phyloP scores from a whole-genome alignment of 768 basidiomycete genomes.

The Tricholoma saponaceum region DNA sequence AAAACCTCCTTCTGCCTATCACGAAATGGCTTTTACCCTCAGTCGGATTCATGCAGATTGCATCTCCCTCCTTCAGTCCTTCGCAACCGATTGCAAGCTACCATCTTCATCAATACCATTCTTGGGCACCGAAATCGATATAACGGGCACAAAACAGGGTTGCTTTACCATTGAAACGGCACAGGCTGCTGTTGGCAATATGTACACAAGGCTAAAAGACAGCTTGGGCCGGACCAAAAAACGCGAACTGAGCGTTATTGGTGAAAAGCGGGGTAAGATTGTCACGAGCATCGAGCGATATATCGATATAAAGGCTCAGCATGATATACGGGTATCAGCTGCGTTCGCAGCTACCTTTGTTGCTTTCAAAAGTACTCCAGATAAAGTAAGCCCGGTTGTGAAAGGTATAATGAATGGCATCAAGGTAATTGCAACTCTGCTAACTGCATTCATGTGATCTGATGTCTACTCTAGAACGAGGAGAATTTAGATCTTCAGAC shows the following conservation, averaged over 20 bases:
- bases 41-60: slow-evolving; percentile 80
- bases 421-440: slow-evolving; percentile 55
- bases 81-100: slow-evolving; percentile 84
- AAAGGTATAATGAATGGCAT: slow-evolving; percentile 97
- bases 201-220: slow-evolving; percentile 73
- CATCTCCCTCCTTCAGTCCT: slow-evolving; percentile 73
- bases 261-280: slow-evolving; percentile 71
- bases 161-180: slow-evolving; percentile 82
- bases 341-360: slow-evolving; percentile 91
- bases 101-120: slow-evolving; percentile 74
- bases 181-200: slow-evolving; percentile 59
- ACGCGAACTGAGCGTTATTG: slow-evolving; percentile 65
- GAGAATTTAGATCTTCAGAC: slow-evolving; percentile 85
- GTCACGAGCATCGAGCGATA: slow-evolving; percentile 74
- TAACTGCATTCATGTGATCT: neutral
- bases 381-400: slow-evolving; percentile 94
- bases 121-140: slow-evolving; percentile 74
- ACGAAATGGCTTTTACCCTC: slow-evolving; percentile 85
- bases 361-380: slow-evolving; percentile 78
- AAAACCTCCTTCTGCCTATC: slow-evolving; percentile 73
- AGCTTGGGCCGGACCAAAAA: slow-evolving; percentile 77
- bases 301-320: slow-evolving; percentile 73
- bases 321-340: slow-evolving; percentile 85
- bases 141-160: slow-evolving; percentile 56
- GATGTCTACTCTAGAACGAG: slow-evolving; percentile 55